Base-by-base conservation (phyloP, 1,284 basidiomycete genomes). In the Peniophora sp. region DNA sequence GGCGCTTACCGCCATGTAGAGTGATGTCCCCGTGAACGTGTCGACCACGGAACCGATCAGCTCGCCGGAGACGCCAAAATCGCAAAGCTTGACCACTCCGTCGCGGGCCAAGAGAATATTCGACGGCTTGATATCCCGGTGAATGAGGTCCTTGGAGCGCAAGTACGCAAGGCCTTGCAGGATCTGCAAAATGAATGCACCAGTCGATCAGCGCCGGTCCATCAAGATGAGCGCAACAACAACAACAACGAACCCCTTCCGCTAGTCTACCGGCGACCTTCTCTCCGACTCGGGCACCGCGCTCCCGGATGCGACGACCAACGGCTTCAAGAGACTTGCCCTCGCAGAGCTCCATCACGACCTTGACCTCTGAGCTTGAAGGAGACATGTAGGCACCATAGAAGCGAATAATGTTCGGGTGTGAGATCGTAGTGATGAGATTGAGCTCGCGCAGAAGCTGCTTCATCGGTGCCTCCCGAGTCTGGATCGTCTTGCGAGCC, bases 51-150 rank as follows among this genome's bases (percentile, higher is more conserved):
- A 96, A 62, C 90, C 83, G 57, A 97, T 83, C 37, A 99, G 78
- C 69, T 97, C 92, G 22, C 96, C 96, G 11, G 93, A 96, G 3
- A 99, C 96, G 32, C 96, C 96, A 66, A 99, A 97, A 69, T 99
- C 96, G 65, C 83, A 88, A 3, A 99, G 74, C 69, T 96, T 97
- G 65, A 98, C 86, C 42, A 92, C 70, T 18, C 96, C 96, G 56
- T 88, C 75, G 34, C 80, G 75, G 2, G 94, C 92, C 45, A 99
- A 74, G 46, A 98, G 79, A 55, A 98, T 87, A 67, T 98, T 98
- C 22, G 92, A 92, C 8, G 96, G 96, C 63, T 98, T 99, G 73
- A 99, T 97, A 66, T 98, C 95, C 53, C 97, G 79, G 66, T 99
- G 97, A 57, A 99, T 97, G 50, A 95, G 96, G 65, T 83, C 85